Evolutionary conservation across 768 basidiomycete species (phyloP), one percentile per base, ranked within the genome.

Genomic region (Boletus sensibilis): DNA sequence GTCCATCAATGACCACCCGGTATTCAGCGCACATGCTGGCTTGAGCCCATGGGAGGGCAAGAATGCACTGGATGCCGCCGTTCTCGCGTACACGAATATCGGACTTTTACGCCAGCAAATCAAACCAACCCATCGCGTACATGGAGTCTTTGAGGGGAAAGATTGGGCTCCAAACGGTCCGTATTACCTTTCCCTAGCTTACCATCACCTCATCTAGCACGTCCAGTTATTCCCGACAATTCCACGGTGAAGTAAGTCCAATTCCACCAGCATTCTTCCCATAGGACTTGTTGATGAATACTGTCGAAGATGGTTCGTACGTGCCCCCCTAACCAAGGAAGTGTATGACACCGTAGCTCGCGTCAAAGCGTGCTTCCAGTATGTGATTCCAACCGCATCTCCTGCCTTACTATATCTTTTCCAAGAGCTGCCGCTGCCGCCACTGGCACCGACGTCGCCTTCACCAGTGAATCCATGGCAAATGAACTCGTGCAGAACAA

Each of bases 21-120:
- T 27, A 13, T 41, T 42, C 53, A 91, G 88, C 12, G 88, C 90
- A 4, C 90, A 91, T 66, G 90, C 89, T 4, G 85, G 84, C 1
- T 74, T 88, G 27, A 87, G 86, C 21, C 92, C 91, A 23, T 93
- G 92, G 91, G 88, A 92, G 68, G 92, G 90, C 2, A 79, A 77
- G 57, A 93, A 94, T 59, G 86, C 92, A 1, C 72, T 93, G 13
- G 92, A 95, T 65, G 93, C 93, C 1, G 91, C 90, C n/a, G 87
- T 93, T 5, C 77, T 92, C 4, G 87, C 88, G 4, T 94, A 94
- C 66, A 87, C 81, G 47, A 88, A 85, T 51, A 84, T 94, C 27
- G 85, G 89, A 0, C 83, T 85, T 8, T 77, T 94, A 25, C 83
- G 93, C 16, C 93, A 95, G 69, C 93, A 94, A 63, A 77, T 92